phyloP scores from a whole-genome alignment of 805 yeast species.

The Danielia oregonensis region DNA sequence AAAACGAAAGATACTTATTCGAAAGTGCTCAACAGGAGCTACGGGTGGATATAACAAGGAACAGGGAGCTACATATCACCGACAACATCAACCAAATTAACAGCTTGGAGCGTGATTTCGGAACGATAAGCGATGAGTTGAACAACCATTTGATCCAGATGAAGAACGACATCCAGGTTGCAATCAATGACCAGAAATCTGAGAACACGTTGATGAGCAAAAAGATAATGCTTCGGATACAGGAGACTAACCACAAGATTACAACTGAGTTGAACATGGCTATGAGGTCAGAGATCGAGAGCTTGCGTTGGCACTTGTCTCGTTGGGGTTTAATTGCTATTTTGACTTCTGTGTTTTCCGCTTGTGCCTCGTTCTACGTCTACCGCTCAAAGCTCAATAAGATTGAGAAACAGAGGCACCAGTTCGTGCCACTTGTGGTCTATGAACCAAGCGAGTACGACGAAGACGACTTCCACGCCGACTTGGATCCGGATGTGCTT shows the following conservation, averaged over 20 bases:
- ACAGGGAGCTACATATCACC: constrained; percentile 66
- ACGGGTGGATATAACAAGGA: constrained; percentile 68
- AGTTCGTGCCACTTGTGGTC: constrained; percentile 40
- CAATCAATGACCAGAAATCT: constrained; percentile 79
- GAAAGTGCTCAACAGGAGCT: constrained; percentile 91
- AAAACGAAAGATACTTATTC: constrained; percentile 82
- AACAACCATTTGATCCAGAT: constrained; percentile 54
- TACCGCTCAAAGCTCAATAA: constrained; percentile 23
- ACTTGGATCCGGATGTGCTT: constrained; percentile 36
- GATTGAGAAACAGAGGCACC: constrained; percentile 23
- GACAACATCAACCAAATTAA: constrained; percentile 64
- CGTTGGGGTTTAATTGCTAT: constrained; percentile 82
- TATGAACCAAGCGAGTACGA: constrained; percentile 49
- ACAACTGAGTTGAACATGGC: constrained; percentile 78
- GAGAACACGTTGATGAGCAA: constrained; percentile 77
- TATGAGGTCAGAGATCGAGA: constrained; percentile 81
- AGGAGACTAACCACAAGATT: constrained; percentile 81
- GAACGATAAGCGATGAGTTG: constrained; percentile 70
- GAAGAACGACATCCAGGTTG: constrained; percentile 77
- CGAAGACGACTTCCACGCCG: constrained; percentile 53
- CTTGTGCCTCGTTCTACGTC: constrained; percentile 51
- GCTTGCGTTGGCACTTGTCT: constrained; percentile 89
- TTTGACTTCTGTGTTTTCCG: constrained; percentile 56
- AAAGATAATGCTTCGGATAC: constrained; percentile 62
- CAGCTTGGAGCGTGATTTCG: constrained; percentile 67